Evolutionary conservation across 345 rosid species (phyloP).

Genomic region (Eucalyptus tenuipes): DNA sequence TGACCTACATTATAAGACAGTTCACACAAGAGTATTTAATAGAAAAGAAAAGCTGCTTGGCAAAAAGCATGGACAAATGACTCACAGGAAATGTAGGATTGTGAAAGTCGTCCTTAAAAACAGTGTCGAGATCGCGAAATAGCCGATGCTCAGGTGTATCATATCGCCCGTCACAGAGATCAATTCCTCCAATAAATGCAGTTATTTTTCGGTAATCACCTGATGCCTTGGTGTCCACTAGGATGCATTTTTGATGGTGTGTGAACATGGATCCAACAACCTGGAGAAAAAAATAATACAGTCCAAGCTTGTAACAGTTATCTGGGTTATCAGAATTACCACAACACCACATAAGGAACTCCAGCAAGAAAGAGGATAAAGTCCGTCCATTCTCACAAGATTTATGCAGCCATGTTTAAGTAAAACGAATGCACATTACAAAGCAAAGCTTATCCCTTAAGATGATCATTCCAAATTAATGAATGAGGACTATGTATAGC

Average conservation of each 20-base stretch:
- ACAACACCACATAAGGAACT: neutral
- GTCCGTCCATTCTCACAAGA: neutral
- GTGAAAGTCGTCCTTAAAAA: conserved; percentile 72
- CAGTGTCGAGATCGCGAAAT: conserved; percentile 49
- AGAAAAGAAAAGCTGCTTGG: neutral
- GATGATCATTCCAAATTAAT: neutral
- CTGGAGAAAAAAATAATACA: conserved; percentile 13
- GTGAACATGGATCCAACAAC: conserved; percentile 86
- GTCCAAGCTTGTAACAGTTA: neutral
- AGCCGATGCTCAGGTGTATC: conserved; percentile 90
- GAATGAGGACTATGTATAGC: neutral
- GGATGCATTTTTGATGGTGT: conserved; percentile 88
- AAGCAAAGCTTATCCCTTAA: neutral
- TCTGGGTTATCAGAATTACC: neutral
- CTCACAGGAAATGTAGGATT: conserved; percentile 89
- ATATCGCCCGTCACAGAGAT: conserved; percentile 96
- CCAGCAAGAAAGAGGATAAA: neutral
- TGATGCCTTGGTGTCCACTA: conserved; percentile 74
- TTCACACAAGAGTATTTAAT: neutral
- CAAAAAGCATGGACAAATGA: neutral
- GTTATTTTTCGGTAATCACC: conserved; percentile 75
- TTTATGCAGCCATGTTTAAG: neutral
- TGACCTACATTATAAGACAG: neutral
- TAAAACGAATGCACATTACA: neutral
- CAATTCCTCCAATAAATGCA: conserved; percentile 89